These are phyloP conservation scores for Globisporangium echinulatum DNA, from an alignment of 352 stramenopile species.

Conservation along the genomic window DNA sequence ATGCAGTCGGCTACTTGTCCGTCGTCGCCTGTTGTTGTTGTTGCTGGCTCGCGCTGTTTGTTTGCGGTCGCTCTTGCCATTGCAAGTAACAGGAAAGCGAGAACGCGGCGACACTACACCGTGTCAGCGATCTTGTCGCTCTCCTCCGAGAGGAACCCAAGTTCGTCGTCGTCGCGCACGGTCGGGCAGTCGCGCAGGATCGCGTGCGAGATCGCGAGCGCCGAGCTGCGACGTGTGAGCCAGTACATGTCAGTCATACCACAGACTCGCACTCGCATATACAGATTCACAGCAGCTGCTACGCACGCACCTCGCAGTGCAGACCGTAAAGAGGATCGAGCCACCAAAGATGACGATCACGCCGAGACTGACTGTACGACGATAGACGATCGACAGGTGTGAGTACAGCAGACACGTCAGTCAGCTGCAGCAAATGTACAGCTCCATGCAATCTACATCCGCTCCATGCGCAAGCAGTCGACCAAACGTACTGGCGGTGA, in stretches of 20 bases:
- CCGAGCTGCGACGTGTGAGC: conserved; percentile 26
- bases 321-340: conserved; percentile 85
- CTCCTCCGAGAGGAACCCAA: conserved; percentile 69
- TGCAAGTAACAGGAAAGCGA: not conserved
- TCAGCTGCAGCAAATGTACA: too few relatives aligned
- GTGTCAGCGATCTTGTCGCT: conserved; percentile 62
- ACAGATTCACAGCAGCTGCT: not conserved
- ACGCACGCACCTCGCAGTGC: conserved; percentile 55
- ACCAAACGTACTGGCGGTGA: conserved; percentile 50
- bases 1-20: too few relatives aligned
- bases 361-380: conserved; percentile 45
- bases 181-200: conserved; percentile 74
- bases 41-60: too few relatives aligned
- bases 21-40: too few relatives aligned
- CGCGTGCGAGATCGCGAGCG: conserved; percentile 69
- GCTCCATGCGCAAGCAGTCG: too few relatives aligned
- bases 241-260: not conserved
- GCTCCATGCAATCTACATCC: too few relatives aligned
- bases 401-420: not conserved
- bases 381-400: not conserved
- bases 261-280: not conserved
- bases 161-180: conserved; percentile 73
- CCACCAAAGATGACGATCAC: conserved; percentile 82
- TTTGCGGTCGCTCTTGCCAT: too few relatives aligned
- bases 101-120: conserved; percentile 27